Conservation (phyloP, 1,284 basidiomycete genomes). For the Apiotrichum brassicae region DNA sequence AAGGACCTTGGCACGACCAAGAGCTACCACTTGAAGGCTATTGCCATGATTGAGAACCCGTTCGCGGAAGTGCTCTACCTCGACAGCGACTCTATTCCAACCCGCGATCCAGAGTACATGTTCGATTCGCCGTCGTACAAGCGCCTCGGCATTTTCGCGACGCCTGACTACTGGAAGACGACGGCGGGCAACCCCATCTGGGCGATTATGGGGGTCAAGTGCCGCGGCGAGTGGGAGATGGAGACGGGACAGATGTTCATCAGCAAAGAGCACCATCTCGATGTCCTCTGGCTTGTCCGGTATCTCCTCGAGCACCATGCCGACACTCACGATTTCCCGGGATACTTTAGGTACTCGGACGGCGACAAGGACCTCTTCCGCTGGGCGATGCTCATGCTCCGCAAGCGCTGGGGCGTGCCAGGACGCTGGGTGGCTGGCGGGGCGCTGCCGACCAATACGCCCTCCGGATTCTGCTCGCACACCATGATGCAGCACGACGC, state of each 20-base stretch:
- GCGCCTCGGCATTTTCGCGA: slow-evolving; percentile 41
- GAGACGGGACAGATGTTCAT: slow-evolving; percentile 51
- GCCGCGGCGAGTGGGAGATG: slow-evolving; percentile 51
- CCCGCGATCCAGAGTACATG: slow-evolving; percentile 45
- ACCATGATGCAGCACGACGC: slow-evolving; percentile 51
- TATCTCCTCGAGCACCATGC: slow-evolving; percentile 48
- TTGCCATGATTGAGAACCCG: slow-evolving; percentile 47
- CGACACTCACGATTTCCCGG: slow-evolving; percentile 22
- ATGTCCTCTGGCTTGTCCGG: slow-evolving; percentile 46
- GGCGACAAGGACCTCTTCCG: slow-evolving; percentile 53
- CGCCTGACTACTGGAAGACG: slow-evolving; percentile 48
- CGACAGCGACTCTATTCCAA: slow-evolving; percentile 48
- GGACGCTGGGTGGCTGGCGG: slow-evolving; percentile 49
- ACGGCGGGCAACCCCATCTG: slow-evolving; percentile 48
- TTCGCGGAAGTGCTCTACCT: slow-evolving; percentile 51
- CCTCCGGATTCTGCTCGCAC: slow-evolving; percentile 43
- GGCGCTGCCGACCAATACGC: slow-evolving; percentile 41
- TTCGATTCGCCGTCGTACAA: slow-evolving; percentile 47
- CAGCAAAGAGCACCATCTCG: slow-evolving; percentile 49
- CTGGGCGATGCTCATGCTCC: slow-evolving; percentile 48
- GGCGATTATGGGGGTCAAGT: slow-evolving; percentile 50
- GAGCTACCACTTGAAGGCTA: slow-evolving; percentile 50
- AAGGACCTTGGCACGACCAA: slow-evolving; percentile 42
- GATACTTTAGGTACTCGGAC: slow-evolving; percentile 49
- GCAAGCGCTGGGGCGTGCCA: slow-evolving; percentile 52